Percentiles rank a stretch among this genome's conserved stretches.
These are phyloP conservation scores for Tolypocladium amazonense DNA, from an alignment of 2,329 filamentous ascomycete genomes.

Conservation along the genomic window DNA sequence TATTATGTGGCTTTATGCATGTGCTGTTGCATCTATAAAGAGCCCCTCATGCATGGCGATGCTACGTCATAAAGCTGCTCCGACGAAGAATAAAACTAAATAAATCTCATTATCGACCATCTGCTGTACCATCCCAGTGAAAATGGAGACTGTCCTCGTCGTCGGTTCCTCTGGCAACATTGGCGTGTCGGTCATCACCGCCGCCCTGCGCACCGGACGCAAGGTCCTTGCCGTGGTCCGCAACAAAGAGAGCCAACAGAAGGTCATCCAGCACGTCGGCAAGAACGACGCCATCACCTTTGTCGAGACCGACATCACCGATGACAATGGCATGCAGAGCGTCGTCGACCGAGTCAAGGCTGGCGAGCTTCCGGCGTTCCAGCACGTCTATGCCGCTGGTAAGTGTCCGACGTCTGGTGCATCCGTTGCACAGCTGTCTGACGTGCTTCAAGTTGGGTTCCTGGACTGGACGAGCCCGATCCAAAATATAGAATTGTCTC, in stretches of 20 bases:
- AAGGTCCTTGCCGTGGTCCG: neutral
- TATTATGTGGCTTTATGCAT: neutral
- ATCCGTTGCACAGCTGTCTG: neutral
- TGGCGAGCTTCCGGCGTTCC: neutral
- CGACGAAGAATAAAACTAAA: neutral
- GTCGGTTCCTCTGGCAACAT: neutral
- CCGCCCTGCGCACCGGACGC: neutral
- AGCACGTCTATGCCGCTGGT: neutral
- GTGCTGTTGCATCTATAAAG: neutral
- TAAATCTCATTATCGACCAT: neutral
- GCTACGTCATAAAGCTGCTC: too few relatives aligned
- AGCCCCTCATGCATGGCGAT: too few relatives aligned
- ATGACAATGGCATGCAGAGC: neutral
- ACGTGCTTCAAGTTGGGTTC: neutral
- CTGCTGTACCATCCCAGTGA: neutral
- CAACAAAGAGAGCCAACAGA: neutral
- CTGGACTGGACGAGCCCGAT: neutral
- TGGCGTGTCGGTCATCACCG: neutral
- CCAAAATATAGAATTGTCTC: neutral
- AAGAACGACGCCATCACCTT: neutral
- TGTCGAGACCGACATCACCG: neutral
- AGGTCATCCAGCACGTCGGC: neutral
- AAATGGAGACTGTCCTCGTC: neutral
- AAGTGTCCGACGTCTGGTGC: neutral
- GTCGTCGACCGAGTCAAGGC: neutral